Evolutionary conservation across 352 stramenopile genomes (phyloP), one percentile per base, ranked within the genome.

Genomic region (Phytophthora tentaculata): DNA sequence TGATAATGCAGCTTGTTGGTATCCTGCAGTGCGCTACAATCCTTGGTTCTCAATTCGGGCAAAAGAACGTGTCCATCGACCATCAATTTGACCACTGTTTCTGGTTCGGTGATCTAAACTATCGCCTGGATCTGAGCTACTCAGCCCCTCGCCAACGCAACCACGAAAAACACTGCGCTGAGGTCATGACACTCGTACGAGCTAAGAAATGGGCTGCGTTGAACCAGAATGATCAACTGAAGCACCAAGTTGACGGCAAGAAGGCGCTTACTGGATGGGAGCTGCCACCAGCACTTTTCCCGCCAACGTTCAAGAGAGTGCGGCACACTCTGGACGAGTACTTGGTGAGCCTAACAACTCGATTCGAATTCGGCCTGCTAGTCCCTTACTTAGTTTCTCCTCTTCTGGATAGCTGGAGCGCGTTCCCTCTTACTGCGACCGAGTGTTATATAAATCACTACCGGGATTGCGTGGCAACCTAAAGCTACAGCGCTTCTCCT

Each of bases 61-160:
- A 84, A 56, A 88, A 89, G 67, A 78, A 88, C 58, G 73, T 96
- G 26, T 73, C 83, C 12, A 74, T 93, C 17, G 88, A 96, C 56
- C 82, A 78, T 32, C 88, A 96, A 59, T 92, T 92, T 23, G 87
- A 95, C 69, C 86, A 97, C 72, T 89, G 83, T 59, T 96, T 96
- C 61, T 93, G 79, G 77, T 89, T 96, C 23, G 89, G 89, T 8
- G 89, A 97, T 55, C 79, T 97, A 23, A 97, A 97, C 74, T 96
- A 97, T 66, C 82, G 88, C 50, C 56, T 96, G 26, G 86, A 96
- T 53, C 66, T 93, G 52, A 84, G 76, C 62, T 90, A 93, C 71
- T 73, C 71, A 1, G 73, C 78, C 24, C 50, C 57, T 14, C 49
- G 69, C 8, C 71, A 87, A 20, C 80, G 82, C 14, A 79, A 74